Evolutionary conservation across 2,329 filamentous ascomycete species (phyloP), one percentile per base, ranked within the genome.

Genomic region (Thielaviopsis populi): DNA sequence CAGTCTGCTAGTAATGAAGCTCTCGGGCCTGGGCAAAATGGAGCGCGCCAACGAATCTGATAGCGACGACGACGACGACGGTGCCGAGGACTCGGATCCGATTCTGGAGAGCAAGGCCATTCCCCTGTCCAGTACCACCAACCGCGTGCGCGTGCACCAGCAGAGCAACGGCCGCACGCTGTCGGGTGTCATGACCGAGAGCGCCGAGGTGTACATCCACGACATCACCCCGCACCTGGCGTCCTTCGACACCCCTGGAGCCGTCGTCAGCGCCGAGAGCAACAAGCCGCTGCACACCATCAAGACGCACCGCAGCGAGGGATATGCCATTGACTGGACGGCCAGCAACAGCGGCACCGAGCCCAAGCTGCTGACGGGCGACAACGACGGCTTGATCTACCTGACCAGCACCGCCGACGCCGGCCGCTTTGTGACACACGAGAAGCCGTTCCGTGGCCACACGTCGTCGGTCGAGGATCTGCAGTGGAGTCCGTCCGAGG

Each of bases 401-500:
- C 80, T 86, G 66, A 96, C 92, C 1, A 91, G 89, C 7, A 82
- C 89, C 65, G 91, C 87, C 61, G 89, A 94, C 71, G 90, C 89
- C 66, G 94, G 91, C 62, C 88, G 88, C 67, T 97, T 91, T 81
- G 86, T 89, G 19, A 95, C 91, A 4, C 91, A 96, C 73, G 88
- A 83, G 13, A 83, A 88, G 53, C 79, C 92, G 0, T 95, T 95
- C 76, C 83, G 83, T 24, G 92, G 91, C 61, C 94, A 99, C 77
- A 82, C 81, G 8, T 83, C 85, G 71, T 92, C 88, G 61, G 85
- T 99, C 17, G 94, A 99, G 77, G 94, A 99, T 72, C 79, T 99
- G 30, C 92, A 97, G 75, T 99, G 94, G 94, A 95, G 89, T 61
- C 94, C 94, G 0, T 89, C 86, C 19, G 94, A 99, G 76, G 85